phyloP scores from a whole-genome alignment of 2,329 filamentous ascomycete species.

The Chaetomium olivaceum region DNA sequence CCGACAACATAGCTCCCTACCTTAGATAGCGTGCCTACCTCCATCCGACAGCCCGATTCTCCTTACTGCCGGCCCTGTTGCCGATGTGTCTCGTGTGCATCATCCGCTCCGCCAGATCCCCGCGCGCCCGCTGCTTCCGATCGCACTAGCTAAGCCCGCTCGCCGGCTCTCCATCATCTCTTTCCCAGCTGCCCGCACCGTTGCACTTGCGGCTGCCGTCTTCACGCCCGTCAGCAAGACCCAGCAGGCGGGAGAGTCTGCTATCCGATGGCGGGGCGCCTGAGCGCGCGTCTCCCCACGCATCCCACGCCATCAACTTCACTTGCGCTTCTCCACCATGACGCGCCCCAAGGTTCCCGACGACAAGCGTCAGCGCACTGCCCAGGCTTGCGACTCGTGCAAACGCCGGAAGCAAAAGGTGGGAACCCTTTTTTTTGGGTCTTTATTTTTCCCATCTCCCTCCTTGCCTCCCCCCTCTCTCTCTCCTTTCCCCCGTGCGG shows the following conservation, averaged over 20 bases:
- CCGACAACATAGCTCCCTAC: slow-evolving; percentile 10
- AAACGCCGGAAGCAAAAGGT: slow-evolving; percentile 69
- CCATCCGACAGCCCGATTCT: slow-evolving; percentile 30
- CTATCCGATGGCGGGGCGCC: slow-evolving; percentile 35
- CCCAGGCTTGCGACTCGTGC: slow-evolving; percentile 64
- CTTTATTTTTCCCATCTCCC: slow-evolving; percentile 2
- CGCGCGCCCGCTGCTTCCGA: slow-evolving; percentile 32
- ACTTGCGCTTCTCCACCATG: slow-evolving; percentile 40
- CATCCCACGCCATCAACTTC: slow-evolving; percentile 17
- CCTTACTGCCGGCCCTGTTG: slow-evolving; percentile 31
- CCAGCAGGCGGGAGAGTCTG: slow-evolving; percentile 24
- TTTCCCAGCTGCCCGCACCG: slow-evolving; percentile 25
- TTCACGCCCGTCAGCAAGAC: slow-evolving; percentile 11
- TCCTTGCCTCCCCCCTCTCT: background rate
- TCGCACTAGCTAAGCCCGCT: slow-evolving; percentile 21
- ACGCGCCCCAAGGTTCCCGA: slow-evolving; percentile 56
- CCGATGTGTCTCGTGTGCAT: slow-evolving; percentile 35
- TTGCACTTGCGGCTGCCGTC: slow-evolving; percentile 29
- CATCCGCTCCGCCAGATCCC: slow-evolving; percentile 33
- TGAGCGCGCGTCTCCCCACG: slow-evolving; percentile 26
- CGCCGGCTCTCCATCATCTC: slow-evolving; percentile 11
- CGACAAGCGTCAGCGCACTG: slow-evolving; percentile 63
- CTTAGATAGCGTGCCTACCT: slow-evolving; percentile 15
- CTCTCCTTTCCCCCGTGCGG: background rate
- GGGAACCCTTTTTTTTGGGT: slow-evolving; percentile 36